Conservation (phyloP, 805 yeast genomes). For the Candida jianshihensis region DNA sequence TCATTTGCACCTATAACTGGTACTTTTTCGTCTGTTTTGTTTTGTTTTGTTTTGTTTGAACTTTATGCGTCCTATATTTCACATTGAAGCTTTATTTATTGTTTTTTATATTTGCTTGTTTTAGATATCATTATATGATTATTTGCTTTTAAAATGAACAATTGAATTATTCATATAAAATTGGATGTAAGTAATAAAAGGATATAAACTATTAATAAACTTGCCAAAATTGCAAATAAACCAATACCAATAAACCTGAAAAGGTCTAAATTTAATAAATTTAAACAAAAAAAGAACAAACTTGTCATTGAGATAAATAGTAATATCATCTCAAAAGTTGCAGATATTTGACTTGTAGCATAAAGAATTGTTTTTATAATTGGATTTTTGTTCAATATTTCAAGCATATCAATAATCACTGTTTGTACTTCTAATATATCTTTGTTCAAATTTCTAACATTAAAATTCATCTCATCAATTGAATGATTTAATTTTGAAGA, state of each 20-base stretch:
- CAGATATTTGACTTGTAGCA: conserved; percentile 2
- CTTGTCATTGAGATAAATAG: conserved; percentile 2
- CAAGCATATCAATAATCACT: conserved; percentile 5
- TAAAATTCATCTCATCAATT: conserved; percentile 2
- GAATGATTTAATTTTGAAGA: conserved; percentile 5
- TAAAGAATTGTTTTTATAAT: conserved; percentile 8
- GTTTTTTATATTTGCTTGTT: no score
- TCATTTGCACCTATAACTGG: no score
- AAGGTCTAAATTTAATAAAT: conserved; percentile 8
- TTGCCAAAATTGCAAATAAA: background rate
- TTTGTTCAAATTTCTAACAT: conserved; percentile 2
- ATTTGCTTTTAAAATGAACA: background rate
- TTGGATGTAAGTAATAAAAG: background rate
- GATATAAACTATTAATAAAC: background rate
- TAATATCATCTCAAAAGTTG: conserved; percentile 3
- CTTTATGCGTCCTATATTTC: no score
- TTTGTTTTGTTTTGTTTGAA: no score
- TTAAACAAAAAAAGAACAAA: conserved; percentile 4
- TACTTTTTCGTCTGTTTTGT: no score
- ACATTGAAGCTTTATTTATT: no score
- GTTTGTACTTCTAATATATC: conserved; percentile 8
- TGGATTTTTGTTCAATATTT: conserved; percentile 8
- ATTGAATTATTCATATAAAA: no score
- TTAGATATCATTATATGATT: no score
- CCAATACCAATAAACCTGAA: conserved; percentile 12